These are phyloP conservation scores for Vaccinium macrocarpon DNA, from an alignment of 148 eudicot genomes.

Conservation along the genomic window DNA sequence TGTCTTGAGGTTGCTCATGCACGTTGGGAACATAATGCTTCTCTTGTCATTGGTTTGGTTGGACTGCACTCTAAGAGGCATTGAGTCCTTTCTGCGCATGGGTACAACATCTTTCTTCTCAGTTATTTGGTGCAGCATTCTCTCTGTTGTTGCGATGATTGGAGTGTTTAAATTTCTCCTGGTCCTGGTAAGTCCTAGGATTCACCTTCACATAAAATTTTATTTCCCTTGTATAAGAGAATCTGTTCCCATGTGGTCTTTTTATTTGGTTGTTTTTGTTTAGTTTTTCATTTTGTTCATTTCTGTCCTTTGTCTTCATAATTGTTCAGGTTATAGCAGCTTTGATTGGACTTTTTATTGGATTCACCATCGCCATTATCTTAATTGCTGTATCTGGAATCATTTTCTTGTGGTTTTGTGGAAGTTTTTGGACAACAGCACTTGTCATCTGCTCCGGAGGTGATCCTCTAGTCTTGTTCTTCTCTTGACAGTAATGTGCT, in stretches of 20 bases:
- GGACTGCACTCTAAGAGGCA: conserved; percentile 79
- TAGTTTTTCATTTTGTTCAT: background rate
- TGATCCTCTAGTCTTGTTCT: conserved; percentile 23
- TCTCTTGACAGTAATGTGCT: background rate
- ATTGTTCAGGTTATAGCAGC: conserved; percentile 59
- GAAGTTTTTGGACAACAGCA: conserved; percentile 55
- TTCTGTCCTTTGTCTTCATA: conserved; percentile 11
- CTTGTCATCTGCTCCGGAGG: conserved; percentile 62
- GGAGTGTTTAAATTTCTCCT: conserved; percentile 61
- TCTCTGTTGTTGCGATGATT: conserved; percentile 71
- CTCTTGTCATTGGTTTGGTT: conserved; percentile 77
- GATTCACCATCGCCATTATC: conserved; percentile 49
- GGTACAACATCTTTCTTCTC: conserved; percentile 81
- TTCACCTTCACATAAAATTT: conserved; percentile 9
- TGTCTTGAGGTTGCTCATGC: conserved; percentile 60
- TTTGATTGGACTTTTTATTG: conserved; percentile 57
- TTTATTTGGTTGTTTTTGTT: background rate
- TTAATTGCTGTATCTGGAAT: conserved; percentile 36
- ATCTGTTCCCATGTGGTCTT: background rate
- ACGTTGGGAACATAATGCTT: conserved; percentile 57
- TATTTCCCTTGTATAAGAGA: background rate
- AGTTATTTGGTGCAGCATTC: conserved; percentile 68
- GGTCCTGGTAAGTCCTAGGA: conserved; percentile 54
- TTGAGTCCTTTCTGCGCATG: conserved; percentile 81
- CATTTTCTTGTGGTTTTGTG: conserved; percentile 47